These are phyloP conservation scores for Trametes hirsuta DNA, from an alignment of 1,284 basidiomycete genomes.

Conservation along the genomic window DNA sequence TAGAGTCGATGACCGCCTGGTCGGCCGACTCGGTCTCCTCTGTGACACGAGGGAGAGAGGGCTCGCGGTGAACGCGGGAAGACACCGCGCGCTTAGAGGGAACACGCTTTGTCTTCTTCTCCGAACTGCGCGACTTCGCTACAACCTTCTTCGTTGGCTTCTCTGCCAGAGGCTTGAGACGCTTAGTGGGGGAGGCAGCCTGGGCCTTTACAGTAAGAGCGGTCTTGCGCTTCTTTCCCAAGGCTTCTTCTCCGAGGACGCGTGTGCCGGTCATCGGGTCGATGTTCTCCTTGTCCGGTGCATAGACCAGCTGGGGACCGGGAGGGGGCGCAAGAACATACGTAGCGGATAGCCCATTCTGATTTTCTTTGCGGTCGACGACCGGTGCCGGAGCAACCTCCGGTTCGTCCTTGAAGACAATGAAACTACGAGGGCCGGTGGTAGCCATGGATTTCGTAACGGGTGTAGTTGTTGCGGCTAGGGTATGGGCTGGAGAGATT, in stretches of 20 bases:
- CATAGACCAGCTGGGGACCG: slow-evolving; percentile 40
- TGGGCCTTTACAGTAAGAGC: slow-evolving; percentile 56
- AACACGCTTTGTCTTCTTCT: slow-evolving; percentile 28
- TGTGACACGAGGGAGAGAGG: slow-evolving; percentile 45
- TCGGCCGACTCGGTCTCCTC: slow-evolving; percentile 41
- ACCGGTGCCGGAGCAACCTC: neutral
- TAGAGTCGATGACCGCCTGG: slow-evolving; percentile 49
- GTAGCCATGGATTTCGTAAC: slow-evolving; percentile 36
- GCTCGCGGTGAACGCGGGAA: slow-evolving; percentile 23
- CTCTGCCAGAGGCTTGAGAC: slow-evolving; percentile 54
- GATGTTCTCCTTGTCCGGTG: slow-evolving; percentile 74
- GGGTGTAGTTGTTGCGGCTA: slow-evolving; percentile 1
- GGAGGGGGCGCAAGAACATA: slow-evolving; percentile 19
- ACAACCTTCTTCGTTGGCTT: slow-evolving; percentile 33
- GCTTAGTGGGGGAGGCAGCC: slow-evolving; percentile 45
- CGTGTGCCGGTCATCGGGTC: slow-evolving; percentile 72
- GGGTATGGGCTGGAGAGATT: neutral
- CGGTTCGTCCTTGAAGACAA: slow-evolving; percentile 63
- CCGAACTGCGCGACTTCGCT: slow-evolving; percentile 17
- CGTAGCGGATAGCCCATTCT: slow-evolving; percentile 6
- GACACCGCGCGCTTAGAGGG: slow-evolving; percentile 22
- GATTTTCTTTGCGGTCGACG: slow-evolving; percentile 16
- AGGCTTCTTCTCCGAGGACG: slow-evolving; percentile 38
- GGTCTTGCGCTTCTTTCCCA: slow-evolving; percentile 67
- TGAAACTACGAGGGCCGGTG: slow-evolving; percentile 57